These are phyloP conservation scores for Pseudocercospora cruenta DNA, from an alignment of 2,329 filamentous ascomycete species.

Conservation along the genomic window DNA sequence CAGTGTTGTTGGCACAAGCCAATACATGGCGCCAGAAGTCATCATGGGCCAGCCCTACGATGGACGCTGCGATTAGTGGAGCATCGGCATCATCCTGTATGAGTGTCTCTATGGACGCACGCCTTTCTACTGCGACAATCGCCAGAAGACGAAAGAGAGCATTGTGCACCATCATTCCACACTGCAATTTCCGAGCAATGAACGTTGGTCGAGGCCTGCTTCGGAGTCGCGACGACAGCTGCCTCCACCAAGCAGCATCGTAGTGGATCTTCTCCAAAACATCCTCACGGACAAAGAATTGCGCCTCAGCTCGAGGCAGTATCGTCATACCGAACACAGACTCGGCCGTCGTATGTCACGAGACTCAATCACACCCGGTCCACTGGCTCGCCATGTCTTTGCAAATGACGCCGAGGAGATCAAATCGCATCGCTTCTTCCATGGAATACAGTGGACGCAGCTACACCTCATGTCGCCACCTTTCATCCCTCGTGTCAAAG, in stretches of 20 bases:
- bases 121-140: constrained; percentile 81
- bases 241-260: constrained; percentile 65
- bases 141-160: constrained; percentile 81
- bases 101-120: constrained; percentile 93
- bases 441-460: constrained; percentile 74
- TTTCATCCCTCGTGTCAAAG: constrained; percentile 72
- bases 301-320: constrained; percentile 72
- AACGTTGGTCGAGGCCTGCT: constrained; percentile 58
- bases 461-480: constrained; percentile 74
- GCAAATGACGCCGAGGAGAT: constrained; percentile 85
- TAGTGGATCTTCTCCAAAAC: constrained; percentile 74
- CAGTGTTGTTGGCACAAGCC: constrained; percentile 91
- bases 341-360: constrained; percentile 42
- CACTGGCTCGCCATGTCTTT: constrained; percentile 63
- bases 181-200: constrained; percentile 69
- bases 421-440: constrained; percentile 86
- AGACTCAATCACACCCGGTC: constrained; percentile 48
- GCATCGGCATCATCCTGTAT: constrained; percentile 89
- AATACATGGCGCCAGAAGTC: constrained; percentile 98
- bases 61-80: constrained; percentile 96
- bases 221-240: constrained; percentile 41
- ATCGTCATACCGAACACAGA: constrained; percentile 66
- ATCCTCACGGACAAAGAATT: constrained; percentile 74
- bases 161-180: constrained; percentile 74
- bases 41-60: constrained; percentile 82